These are phyloP conservation scores for Boletellus dicymbophilus DNA, from an alignment of 1,284 basidiomycete species.

Conservation along the genomic window DNA sequence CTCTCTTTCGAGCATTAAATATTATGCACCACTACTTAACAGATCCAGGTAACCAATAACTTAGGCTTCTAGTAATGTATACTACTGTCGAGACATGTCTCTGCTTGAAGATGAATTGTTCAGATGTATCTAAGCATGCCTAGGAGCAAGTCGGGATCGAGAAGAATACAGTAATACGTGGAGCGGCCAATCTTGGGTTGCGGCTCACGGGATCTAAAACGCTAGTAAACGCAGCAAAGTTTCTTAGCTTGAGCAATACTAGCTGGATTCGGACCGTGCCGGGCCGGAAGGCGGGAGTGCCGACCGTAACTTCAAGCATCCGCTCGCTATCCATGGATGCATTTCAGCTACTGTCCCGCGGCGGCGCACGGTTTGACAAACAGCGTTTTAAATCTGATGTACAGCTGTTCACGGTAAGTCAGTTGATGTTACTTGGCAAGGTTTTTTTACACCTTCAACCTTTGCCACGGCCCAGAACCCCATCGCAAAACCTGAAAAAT, in stretches of 20 bases:
- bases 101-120: neutral
- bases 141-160: too few relatives aligned
- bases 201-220: too few relatives aligned
- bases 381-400: conserved; percentile 73
- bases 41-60: neutral
- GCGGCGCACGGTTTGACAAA: conserved; percentile 80
- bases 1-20: conserved; percentile 35
- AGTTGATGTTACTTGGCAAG: too few relatives aligned
- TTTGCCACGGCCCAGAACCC: conserved; percentile 25
- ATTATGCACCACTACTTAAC: conserved; percentile 6
- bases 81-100: too few relatives aligned
- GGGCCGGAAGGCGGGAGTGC: conserved; percentile 19
- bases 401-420: conserved; percentile 67
- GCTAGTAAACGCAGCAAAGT: too few relatives aligned
- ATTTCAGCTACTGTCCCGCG: conserved; percentile 78
- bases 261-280: neutral
- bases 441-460: conserved; percentile 14
- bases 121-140: neutral
- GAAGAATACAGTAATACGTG: too few relatives aligned
- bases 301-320: neutral
- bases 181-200: too few relatives aligned
- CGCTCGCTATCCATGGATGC: conserved; percentile 66
- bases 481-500: conserved; percentile 19
- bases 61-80: neutral
- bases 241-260: too few relatives aligned